phyloP scores from a whole-genome alignment of 345 rosid genomes.

The Psidium guajava region DNA sequence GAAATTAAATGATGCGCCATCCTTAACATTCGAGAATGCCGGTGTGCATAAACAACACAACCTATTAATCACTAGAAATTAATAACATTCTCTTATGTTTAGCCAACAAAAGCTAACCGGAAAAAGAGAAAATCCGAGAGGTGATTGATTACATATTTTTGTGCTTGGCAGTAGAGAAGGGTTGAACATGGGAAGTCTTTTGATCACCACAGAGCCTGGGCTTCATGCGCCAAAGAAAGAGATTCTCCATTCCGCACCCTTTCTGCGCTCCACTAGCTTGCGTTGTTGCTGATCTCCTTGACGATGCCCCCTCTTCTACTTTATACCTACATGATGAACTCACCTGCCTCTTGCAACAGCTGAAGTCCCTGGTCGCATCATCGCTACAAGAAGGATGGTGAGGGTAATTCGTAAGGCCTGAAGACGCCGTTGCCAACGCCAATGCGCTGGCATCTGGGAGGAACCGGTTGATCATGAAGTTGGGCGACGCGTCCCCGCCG shows the following conservation, averaged over 20 bases:
- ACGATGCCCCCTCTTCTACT: not conserved
- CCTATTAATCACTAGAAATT: not conserved
- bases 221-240: slow-evolving; percentile 64
- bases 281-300: not conserved
- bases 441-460: slow-evolving; percentile 69
- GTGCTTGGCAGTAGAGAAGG: not conserved
- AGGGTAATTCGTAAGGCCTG: slow-evolving; percentile 2
- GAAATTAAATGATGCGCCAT: not conserved
- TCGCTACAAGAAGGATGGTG: not conserved
- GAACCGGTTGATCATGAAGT: slow-evolving; percentile 65
- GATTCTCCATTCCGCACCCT: slow-evolving; percentile 57
- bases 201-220: slow-evolving; percentile 60
- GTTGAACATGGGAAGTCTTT: slow-evolving; percentile 28
- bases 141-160: not conserved
- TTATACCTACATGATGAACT: not conserved
- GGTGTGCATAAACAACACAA: not conserved
- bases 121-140: not conserved
- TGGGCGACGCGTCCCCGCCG: slow-evolving; percentile 29
- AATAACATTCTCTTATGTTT: not conserved
- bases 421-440: slow-evolving; percentile 59
- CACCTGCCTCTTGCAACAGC: not conserved
- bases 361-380: not conserved
- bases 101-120: not conserved
- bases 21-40: not conserved
- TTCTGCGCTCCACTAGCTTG: slow-evolving; percentile 8